Evolutionary conservation across 129 eudicot species (phyloP).

Genomic region (Flaveria trinervia): DNA sequence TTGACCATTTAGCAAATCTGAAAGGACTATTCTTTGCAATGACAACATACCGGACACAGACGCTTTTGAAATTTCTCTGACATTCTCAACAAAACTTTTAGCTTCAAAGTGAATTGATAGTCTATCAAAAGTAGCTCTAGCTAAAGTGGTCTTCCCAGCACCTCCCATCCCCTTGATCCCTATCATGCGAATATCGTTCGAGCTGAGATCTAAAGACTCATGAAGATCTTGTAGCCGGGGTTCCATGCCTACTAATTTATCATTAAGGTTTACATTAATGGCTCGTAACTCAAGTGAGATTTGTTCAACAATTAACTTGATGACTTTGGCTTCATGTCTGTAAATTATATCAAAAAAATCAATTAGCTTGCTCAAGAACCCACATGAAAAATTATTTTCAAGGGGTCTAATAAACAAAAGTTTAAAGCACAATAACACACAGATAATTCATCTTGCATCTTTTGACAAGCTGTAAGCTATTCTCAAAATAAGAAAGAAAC

Average conservation of each 20-base stretch:
- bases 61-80: constrained; percentile 17
- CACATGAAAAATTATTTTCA: background rate
- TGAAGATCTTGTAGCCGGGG: background rate
- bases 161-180: constrained; percentile 37
- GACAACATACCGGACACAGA: background rate
- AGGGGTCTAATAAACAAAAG: background rate
- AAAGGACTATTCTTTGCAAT: constrained; percentile 16
- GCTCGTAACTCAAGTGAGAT: constrained; percentile 14
- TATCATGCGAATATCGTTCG: constrained; percentile 19
- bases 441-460: background rate
- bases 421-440: background rate
- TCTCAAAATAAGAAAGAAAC: background rate
- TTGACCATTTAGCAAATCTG: constrained; percentile 2
- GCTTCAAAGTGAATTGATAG: constrained; percentile 17
- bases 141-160: constrained; percentile 36
- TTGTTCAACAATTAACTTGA: constrained; percentile 1
- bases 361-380: background rate
- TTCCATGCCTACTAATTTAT: constrained; percentile 17
- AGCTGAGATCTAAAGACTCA: background rate
- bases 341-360: background rate
- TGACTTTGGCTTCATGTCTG: constrained; percentile 19
- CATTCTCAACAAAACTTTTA: constrained; percentile 24
- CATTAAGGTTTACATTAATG: background rate
- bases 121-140: constrained; percentile 18
- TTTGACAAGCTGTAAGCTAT: background rate